Base-by-base conservation (phyloP, 225 moss, liverwort and hornwort species). In the Pleurozium schreberi region DNA sequence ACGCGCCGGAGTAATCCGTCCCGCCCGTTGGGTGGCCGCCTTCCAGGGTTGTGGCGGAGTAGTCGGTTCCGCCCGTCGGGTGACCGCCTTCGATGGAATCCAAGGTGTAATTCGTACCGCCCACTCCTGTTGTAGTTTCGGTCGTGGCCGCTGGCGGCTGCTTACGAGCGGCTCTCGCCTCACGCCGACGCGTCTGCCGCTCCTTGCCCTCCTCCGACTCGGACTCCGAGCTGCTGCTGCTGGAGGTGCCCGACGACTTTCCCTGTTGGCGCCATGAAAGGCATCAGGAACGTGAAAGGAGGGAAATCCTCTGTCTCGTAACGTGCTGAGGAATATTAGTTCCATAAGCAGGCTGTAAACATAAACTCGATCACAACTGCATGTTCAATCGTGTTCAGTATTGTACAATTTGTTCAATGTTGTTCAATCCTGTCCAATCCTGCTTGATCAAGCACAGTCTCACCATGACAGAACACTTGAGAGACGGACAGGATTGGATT, bases 121-220 rank as follows among this genome's bases (percentile, higher is more conserved):
- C 89, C 27, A 4, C 26, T 42, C 31, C 64, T 25, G 75, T 8
- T 42, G 76, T 25, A 14, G 33, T 6, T 14, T 61, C 22, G 28
- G 42, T 22, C 13, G 19, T 62, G 47, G 18, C 21, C 42, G 26
- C n/a, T 59, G 16, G 8, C 2, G 43, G 10, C 3, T 38, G 75
- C 55, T 88, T 90, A 16, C 92, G 84, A 6, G 64, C 83, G 6
- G 91, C 87, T 83, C 75, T 91, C 87, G 82, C 76, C 71, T 89
- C 91, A 45, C 93, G 88, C 22, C 93, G 88, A 22, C 86, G 91
- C 61, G n/a, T 73, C 90, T 90, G 91, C 34, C 93, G 86, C 25
- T 90, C 82, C 85, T 92, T 90, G 38, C 92, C 92, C 74, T 83
- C 89, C 71, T 89, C 90, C 7, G 92, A 90, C 7, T 91, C 91